Percentiles rank a stretch among this genome's conserved stretches.
Conservation (phyloP, 495 filamentous ascomycete species). For the Poronia punctata region DNA sequence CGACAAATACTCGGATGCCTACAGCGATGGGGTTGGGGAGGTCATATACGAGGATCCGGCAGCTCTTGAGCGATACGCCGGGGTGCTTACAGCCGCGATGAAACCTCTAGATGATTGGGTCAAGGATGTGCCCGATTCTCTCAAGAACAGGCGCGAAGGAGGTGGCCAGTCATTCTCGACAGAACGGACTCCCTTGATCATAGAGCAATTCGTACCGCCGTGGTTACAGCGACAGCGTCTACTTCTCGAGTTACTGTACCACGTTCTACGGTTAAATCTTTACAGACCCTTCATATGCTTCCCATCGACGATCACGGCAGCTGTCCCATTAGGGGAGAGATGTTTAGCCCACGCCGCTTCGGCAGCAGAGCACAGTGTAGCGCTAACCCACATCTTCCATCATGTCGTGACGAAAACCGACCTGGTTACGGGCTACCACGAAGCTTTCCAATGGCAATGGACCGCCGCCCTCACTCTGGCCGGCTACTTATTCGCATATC, state of each 20-base stretch:
- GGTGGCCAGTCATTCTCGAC: slow-evolving; percentile 33
- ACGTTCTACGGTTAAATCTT: slow-evolving; percentile 30
- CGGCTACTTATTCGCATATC: slow-evolving; percentile 38
- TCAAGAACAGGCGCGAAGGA: slow-evolving; percentile 31
- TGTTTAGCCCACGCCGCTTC: slow-evolving; percentile 20
- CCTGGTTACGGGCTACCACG: slow-evolving; percentile 37
- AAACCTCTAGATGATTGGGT: slow-evolving; percentile 26
- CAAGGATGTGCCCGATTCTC: slow-evolving; percentile 25
- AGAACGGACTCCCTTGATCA: slow-evolving; percentile 15
- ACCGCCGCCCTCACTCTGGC: slow-evolving; percentile 37
- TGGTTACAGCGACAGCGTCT: slow-evolving; percentile 42
- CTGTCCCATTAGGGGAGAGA: slow-evolving; percentile 9
- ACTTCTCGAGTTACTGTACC: slow-evolving; percentile 39
- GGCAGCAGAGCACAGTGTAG: slow-evolving; percentile 39
- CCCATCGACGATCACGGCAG: slow-evolving; percentile 20
- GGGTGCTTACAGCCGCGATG: slow-evolving; percentile 19
- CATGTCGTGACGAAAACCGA: slow-evolving; percentile 35
- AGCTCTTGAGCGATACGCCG: slow-evolving; percentile 17
- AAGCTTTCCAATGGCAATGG: slow-evolving; percentile 37
- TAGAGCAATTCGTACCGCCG: slow-evolving; percentile 27
- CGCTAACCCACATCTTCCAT: slow-evolving; percentile 37
- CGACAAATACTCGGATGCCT: slow-evolving; percentile 20
- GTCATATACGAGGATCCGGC: slow-evolving; percentile 18
- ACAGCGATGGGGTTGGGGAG: slow-evolving; percentile 9
- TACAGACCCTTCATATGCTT: slow-evolving; percentile 40